Evolutionary conservation across 257 asterid species (phyloP).

Genomic region (Avicennia marina): DNA sequence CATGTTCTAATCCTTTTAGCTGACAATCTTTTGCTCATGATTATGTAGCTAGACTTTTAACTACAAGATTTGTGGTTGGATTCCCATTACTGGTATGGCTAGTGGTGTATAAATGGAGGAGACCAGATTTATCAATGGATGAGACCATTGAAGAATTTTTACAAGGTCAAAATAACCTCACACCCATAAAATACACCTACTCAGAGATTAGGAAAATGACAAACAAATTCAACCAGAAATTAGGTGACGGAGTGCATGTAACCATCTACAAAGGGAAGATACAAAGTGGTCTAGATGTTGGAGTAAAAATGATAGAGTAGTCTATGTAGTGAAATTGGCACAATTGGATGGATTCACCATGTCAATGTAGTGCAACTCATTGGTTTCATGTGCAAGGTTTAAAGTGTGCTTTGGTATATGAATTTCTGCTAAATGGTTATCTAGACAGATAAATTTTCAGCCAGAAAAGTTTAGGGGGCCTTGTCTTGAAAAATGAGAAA

Average conservation of each 20-base stretch:
- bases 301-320: constrained; percentile 44
- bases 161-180: constrained; percentile 35
- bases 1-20: too few species aligned
- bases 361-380: constrained; percentile 25
- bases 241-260: constrained; percentile 48
- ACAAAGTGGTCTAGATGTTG: constrained; percentile 37
- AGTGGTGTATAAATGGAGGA: constrained; percentile 34
- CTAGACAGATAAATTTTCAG: too few species aligned
- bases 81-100: constrained; percentile 32
- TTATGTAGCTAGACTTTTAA: too few species aligned
- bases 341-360: constrained; percentile 18
- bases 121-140: constrained; percentile 35
- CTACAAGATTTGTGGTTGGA: constrained; percentile 30
- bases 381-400: constrained; percentile 19
- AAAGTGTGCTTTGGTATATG: constrained; percentile 23
- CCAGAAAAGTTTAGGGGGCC: too few species aligned
- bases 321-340: neutral
- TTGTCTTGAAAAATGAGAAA: neutral
- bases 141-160: constrained; percentile 37
- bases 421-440: constrained; percentile 26
- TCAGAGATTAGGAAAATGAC: constrained; percentile 47
- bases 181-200: constrained; percentile 46
- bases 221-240: constrained; percentile 33
- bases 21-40: too few species aligned
- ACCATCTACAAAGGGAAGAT: constrained; percentile 50